phyloP scores from a whole-genome alignment of 148 eudicot species.

The Euryodendron excelsum region DNA sequence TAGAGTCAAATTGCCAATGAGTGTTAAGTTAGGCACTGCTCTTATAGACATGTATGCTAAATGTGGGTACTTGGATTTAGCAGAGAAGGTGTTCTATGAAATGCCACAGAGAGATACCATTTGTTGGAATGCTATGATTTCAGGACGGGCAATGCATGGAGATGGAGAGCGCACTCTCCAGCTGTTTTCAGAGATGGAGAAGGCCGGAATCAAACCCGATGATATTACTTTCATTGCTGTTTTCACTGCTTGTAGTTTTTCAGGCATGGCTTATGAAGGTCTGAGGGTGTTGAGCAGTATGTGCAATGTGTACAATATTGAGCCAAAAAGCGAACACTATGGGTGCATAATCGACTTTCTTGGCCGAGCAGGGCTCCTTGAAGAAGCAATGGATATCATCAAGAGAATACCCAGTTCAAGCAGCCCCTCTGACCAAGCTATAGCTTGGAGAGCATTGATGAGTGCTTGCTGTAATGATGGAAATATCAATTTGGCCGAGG shows the following conservation, averaged over 20 bases:
- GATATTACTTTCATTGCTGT: slow-evolving; percentile 29
- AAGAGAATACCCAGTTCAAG: slow-evolving; percentile 18
- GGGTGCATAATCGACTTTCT: slow-evolving; percentile 33
- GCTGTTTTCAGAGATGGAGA: slow-evolving; percentile 31
- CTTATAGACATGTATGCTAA: slow-evolving; percentile 35
- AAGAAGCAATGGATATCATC: slow-evolving; percentile 26
- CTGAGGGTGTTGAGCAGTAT: slow-evolving; percentile 27
- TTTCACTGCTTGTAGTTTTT: slow-evolving; percentile 38
- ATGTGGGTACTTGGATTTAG: slow-evolving; percentile 38
- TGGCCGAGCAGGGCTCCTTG: slow-evolving; percentile 27
- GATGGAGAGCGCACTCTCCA: slow-evolving; percentile 22
- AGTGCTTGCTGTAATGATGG: slow-evolving; percentile 21
- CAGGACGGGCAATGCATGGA: slow-evolving; percentile 35
- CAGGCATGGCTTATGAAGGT: slow-evolving; percentile 34
- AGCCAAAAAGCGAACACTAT: slow-evolving; percentile 33
- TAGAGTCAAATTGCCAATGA: neutral
- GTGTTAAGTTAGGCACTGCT: slow-evolving; percentile 32
- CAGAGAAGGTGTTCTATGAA: slow-evolving; percentile 30
- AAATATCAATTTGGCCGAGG: slow-evolving; percentile 15
- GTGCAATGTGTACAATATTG: slow-evolving; percentile 23
- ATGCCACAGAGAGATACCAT: slow-evolving; percentile 32
- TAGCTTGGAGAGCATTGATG: slow-evolving; percentile 34
- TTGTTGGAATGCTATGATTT: slow-evolving; percentile 40
- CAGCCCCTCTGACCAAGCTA: slow-evolving; percentile 23
- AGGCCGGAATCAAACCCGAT: slow-evolving; percentile 22